A percentile compares a stretch with the other conserved stretches of the same genome.
Evolutionary conservation across 345 rosid species (phyloP).

Genomic region (Nephelium lappaceum): DNA sequence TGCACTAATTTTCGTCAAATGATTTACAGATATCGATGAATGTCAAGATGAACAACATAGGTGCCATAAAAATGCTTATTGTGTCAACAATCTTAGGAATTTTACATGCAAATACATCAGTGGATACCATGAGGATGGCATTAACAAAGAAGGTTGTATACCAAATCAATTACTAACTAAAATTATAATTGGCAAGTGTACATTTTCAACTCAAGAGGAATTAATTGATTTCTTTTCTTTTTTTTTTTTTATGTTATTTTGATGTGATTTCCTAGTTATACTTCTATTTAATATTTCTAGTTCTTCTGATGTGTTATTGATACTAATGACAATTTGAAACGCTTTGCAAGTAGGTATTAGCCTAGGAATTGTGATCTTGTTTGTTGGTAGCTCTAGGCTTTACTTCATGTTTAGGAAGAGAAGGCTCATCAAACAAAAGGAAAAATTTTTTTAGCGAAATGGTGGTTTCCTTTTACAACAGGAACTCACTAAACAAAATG

Average conservation of each 20-base stretch:
- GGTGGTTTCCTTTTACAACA: slow-evolving; percentile 30
- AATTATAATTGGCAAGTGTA: slow-evolving; percentile 13
- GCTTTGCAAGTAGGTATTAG: slow-evolving; percentile 15
- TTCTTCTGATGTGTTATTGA: too few species aligned
- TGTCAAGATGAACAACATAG: not conserved
- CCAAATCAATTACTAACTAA: not conserved
- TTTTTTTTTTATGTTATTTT: too few species aligned
- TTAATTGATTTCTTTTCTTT: too few species aligned
- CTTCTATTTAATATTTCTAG: not conserved
- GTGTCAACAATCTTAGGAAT: slow-evolving; percentile 14
- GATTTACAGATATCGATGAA: slow-evolving; percentile 15
- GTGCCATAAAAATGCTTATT: not conserved
- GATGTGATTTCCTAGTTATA: too few species aligned
- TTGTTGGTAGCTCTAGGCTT: slow-evolving; percentile 12
- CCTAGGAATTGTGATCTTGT: not conserved
- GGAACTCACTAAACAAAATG: slow-evolving; percentile 12
- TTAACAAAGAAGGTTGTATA: slow-evolving; percentile 17
- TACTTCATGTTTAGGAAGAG: slow-evolving; percentile 18
- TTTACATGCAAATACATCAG: slow-evolving; percentile 35
- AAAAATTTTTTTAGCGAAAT: slow-evolving; percentile 26
- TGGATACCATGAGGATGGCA: slow-evolving; percentile 35
- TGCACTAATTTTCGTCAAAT: not conserved
- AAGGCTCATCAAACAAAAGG: slow-evolving; percentile 14
- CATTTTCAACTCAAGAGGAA: too few species aligned
- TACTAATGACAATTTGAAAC: not conserved